Evolutionary conservation across 129 eudicot species (phyloP), one percentile per base, ranked within the genome.

Genomic region (Glebionis coronaria): DNA sequence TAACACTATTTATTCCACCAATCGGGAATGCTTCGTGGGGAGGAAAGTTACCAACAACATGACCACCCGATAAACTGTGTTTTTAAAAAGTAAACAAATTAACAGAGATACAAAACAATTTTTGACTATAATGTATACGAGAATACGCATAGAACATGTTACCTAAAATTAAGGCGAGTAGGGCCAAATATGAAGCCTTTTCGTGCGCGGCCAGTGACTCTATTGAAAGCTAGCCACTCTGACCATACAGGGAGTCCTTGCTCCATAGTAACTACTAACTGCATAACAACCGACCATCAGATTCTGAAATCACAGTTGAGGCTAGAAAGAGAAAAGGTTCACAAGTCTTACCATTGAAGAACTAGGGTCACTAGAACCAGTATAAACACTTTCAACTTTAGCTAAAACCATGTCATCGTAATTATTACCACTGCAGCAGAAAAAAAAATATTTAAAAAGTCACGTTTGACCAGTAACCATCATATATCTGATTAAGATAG

Each of bases 11-110:
- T 56, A 97, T 93, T 71, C 99, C 99, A 68, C 99, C 99, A 64
- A 93, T 84, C 9, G 92, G 82, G 71, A 89, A 93, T 70, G 99
- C 99, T 82, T 93, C 99, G 78, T 89, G 97, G 1, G 99, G 97
- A 38, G 99, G 90, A 29, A 93, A 93, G 71, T 93, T 93, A 28
- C 97, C 99, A 70, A 82, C 86, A 63, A 93, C 90, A 63, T 93
- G 89, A n/a, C 99, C 99, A 56, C 99, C 97, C 64, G 97, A 89
- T 68, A 89, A 51, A 78, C 99, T 89, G 79, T 60, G 63, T 3
- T 9, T 42, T 44, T 69, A 4, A 11, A 12, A 28, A 16, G 40
- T 42, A 65, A 46, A 29, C 25, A 56, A 20, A 15, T 70, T 52
- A 52, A 45, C 62, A 74, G 12, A 70, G 3, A 2, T 9, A 25